Evolutionary conservation across 164 flowering plant species (phyloP).

Genomic region (Annona squamosa): DNA sequence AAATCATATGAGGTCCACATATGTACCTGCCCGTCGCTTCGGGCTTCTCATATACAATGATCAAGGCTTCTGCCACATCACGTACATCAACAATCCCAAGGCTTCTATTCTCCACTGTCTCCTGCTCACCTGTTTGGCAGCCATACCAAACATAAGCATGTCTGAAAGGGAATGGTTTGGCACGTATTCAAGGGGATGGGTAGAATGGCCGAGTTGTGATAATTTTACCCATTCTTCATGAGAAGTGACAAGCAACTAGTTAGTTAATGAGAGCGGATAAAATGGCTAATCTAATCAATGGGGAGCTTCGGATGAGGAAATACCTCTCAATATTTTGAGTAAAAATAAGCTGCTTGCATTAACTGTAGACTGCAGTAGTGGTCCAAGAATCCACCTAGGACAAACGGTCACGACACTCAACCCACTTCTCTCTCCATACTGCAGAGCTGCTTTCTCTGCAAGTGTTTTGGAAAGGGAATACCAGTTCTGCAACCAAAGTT

Average conservation of each 20-base stretch:
- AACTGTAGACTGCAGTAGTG: conserved; percentile 41
- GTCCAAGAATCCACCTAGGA: conserved; percentile 41
- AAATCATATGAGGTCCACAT: conserved; percentile 26
- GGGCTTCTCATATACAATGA: conserved; percentile 38
- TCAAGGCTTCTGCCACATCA: conserved; percentile 46
- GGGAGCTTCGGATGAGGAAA: background rate
- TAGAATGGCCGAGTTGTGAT: too few species aligned
- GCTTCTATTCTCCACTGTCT: conserved; percentile 21
- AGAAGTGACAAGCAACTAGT: background rate
- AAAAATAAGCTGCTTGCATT: conserved; percentile 39
- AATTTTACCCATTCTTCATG: background rate
- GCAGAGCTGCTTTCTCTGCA: conserved; percentile 42
- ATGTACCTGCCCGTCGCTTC: conserved; percentile 59
- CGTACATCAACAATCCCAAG: conserved; percentile 44
- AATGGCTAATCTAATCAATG: background rate
- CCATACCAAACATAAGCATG: too few species aligned
- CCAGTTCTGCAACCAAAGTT: conserved; percentile 11
- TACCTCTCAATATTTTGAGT: conserved; percentile 37
- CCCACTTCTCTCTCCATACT: conserved; percentile 35
- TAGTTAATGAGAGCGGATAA: background rate
- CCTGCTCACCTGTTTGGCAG: conserved; percentile 33
- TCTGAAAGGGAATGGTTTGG: background rate
- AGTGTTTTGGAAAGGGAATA: conserved; percentile 41
- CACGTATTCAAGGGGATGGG: background rate
- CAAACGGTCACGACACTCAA: conserved; percentile 42